Percentiles rank a stretch among this genome's conserved stretches.
Conservation (phyloP, 345 rosid species). For the Nephelium lappaceum region DNA sequence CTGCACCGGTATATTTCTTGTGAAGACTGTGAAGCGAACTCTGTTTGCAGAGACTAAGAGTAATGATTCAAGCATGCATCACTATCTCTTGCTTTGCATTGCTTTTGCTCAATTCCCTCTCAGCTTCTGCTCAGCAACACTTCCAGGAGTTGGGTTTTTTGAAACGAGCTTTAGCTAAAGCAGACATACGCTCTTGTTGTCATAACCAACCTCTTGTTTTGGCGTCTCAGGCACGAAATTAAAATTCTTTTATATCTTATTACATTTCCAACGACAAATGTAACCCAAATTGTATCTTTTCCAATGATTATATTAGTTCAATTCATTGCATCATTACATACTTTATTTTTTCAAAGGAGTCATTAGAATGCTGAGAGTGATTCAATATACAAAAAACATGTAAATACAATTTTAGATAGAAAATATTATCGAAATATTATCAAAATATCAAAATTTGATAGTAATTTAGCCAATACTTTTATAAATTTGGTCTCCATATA, state of each 20-base stretch:
- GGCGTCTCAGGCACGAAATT: too few species aligned
- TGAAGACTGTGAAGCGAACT: constrained; percentile 57
- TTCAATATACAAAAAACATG: too few species aligned
- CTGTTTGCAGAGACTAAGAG: constrained; percentile 34
- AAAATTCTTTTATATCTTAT: background rate
- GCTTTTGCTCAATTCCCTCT: constrained; percentile 41
- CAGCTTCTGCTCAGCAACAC: constrained; percentile 37
- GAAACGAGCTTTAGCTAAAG: background rate
- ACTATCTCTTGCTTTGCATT: constrained; percentile 35
- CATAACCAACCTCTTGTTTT: background rate
- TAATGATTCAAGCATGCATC: constrained; percentile 34
- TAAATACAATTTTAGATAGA: too few species aligned
- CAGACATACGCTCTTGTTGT: too few species aligned
- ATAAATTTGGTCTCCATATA: too few species aligned
- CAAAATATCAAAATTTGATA: too few species aligned
- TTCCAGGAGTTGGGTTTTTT: constrained; percentile 7
- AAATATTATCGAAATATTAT: too few species aligned
- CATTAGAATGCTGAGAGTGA: too few species aligned
- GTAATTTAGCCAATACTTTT: too few species aligned
- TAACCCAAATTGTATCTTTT: background rate
- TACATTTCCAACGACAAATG: too few species aligned
- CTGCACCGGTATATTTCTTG: constrained; percentile 55
- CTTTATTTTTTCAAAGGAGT: background rate
- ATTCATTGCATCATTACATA: background rate
- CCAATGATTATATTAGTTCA: background rate